phyloP scores from a whole-genome alignment of 192 early-diverging fungal species.

The Entomortierella parvispora region DNA sequence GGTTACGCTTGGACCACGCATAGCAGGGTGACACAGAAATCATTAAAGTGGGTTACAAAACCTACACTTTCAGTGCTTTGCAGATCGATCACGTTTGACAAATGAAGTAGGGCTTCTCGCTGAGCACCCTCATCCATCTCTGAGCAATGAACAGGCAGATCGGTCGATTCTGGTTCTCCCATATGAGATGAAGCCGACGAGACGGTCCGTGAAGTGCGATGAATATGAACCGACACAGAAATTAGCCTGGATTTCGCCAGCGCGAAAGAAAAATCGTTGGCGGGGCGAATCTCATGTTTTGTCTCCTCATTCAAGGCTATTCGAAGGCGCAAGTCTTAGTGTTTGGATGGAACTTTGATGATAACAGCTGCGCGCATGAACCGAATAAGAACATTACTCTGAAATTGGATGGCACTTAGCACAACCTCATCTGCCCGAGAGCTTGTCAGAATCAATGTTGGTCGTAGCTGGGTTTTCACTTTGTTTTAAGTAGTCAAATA shows the following conservation, averaged over 20 bases:
- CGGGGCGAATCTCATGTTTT: constrained; percentile 32
- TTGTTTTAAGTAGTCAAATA: neutral
- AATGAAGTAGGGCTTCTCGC: constrained; percentile 32
- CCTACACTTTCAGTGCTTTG: constrained; percentile 53
- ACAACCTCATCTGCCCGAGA: constrained; percentile 50
- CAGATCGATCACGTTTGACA: constrained; percentile 50
- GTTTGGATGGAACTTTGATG: neutral
- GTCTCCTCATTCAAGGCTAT: constrained; percentile 13
- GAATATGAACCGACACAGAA: constrained; percentile 22
- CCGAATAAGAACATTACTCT: constrained; percentile 5
- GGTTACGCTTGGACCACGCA: no score
- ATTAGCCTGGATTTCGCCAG: constrained; percentile 48
- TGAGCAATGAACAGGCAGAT: neutral
- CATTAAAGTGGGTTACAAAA: neutral
- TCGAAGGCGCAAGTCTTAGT: neutral
- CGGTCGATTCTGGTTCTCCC: neutral
- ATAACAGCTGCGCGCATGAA: neutral
- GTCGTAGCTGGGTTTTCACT: constrained; percentile 50
- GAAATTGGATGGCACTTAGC: constrained; percentile 12
- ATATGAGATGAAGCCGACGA: neutral
- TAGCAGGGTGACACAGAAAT: no score
- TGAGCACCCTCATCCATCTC: constrained; percentile 19
- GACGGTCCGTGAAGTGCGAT: neutral
- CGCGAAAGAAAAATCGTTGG: constrained; percentile 34
- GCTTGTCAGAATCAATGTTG: constrained; percentile 39